Base-by-base conservation (phyloP, 2,329 filamentous ascomycete genomes). In the Talaromyces verruculosus region DNA sequence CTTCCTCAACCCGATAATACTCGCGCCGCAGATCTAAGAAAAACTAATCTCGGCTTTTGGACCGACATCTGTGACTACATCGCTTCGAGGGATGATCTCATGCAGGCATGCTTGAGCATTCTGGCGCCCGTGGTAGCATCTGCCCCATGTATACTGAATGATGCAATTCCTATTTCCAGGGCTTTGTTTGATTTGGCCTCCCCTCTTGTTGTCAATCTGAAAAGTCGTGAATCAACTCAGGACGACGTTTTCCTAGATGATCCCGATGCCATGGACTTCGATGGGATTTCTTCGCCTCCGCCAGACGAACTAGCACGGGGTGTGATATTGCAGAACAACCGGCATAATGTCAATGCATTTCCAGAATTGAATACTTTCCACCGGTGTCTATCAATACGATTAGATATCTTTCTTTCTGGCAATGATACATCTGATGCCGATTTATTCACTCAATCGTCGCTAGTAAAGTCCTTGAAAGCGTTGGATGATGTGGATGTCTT, bases 181-280 rank as follows among this genome's bases (percentile, higher is more conserved):
- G 71, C 71, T 41, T 64, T 80, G 7, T 62, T 61, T 41, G 66
- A 67, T 13, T 69, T 80, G 41, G 65, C 74, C 17, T n/a, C 61
- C 17, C 73, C 74, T 11, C 71, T 80, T 1, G 62, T 72, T 19
- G 66, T 70, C n/a, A 63, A 76, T 5, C 72, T 80, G 33, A 76
- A 79, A 62, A 66, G 63, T n/a, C 60, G 71, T 19, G 71, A 75
- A 25, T 68, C 71, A 43, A 63, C 35, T 5, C 71, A 73, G 51
- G 71, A 70, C 62, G 53, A 67, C 19, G 43, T 55, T 17, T 55
- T 68, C 11, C 39, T 64, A 11, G 39, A 68, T 49, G 64, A 68
- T 10, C 69, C 71, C 41, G 78, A 82, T 65, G 65, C 69, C 3
- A 82, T 83, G 80, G 81, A 83, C 55, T 66, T 82, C 41, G 80